Percentiles rank a stretch among this genome's conserved stretches.
These are phyloP conservation scores for Hibiscus mutabilis DNA, from an alignment of 345 rosid species.

Conservation along the genomic window DNA sequence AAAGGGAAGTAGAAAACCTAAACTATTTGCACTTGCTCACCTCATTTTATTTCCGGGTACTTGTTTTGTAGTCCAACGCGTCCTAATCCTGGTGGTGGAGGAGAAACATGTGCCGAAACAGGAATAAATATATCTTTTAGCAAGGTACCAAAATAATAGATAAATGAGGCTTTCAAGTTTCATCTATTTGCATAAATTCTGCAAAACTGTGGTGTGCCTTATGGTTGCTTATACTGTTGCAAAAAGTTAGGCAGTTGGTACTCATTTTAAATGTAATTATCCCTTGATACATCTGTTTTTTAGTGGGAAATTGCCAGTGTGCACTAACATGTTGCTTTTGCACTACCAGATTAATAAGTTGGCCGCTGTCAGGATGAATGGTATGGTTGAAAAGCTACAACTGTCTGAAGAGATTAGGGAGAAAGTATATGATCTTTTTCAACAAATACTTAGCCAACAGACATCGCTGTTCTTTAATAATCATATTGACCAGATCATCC, in stretches of 20 bases:
- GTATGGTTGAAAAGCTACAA: slow-evolving; percentile 80
- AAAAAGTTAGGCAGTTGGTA: neutral
- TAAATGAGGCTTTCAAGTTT: slow-evolving; percentile 1
- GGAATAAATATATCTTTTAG: slow-evolving; percentile 78
- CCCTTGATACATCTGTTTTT: neutral
- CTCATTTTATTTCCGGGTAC: neutral
- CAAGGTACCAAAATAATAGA: slow-evolving; percentile 44
- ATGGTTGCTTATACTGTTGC: neutral
- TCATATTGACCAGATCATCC: slow-evolving; percentile 82
- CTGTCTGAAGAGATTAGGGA: slow-evolving; percentile 65
- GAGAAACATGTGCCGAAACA: slow-evolving; percentile 98
- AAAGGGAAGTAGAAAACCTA: slow-evolving; percentile 7
- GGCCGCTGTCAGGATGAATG: slow-evolving; percentile 80
- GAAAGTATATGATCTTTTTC: slow-evolving; percentile 63
- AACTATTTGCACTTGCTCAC: slow-evolving; percentile 9
- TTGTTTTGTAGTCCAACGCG: slow-evolving; percentile 72
- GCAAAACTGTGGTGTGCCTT: neutral
- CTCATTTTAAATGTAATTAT: neutral
- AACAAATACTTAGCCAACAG: slow-evolving; percentile 55
- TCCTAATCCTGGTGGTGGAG: slow-evolving; percentile 90
- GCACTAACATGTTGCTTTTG: slow-evolving; percentile 11
- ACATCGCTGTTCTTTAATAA: slow-evolving; percentile 66
- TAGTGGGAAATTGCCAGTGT: neutral
- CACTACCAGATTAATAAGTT: slow-evolving; percentile 60
- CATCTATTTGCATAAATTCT: neutral